Evolutionary conservation across 2,329 filamentous ascomycete genomes (phyloP), one percentile per base, ranked within the genome.

Genomic region (Thielaviopsis euricoi): DNA sequence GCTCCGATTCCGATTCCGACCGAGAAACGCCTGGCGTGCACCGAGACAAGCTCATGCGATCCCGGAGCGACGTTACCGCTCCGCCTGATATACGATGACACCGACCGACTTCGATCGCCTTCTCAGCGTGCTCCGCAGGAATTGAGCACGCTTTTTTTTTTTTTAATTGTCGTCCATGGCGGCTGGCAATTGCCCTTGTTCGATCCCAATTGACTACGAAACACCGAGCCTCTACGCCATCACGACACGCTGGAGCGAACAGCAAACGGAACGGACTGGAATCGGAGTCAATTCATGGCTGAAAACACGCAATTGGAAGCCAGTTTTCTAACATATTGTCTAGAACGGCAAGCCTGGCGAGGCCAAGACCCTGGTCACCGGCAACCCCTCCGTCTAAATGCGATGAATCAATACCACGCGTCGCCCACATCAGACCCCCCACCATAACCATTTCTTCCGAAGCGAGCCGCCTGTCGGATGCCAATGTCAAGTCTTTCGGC

Each of bases 271-370:
- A 6, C 43, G 43, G 43, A 48, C 10, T 21, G 43, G 43, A 48
- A 21, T 48, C 19, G n/a, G 43, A 21, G n/a, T 21, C 43, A 48
- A 19, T 19, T 48, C 17, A n/a, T n/a, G 7, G 43, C 43, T n/a
- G n/a, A 9, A 48, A 19, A 6, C n/a, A 48, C 21, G 37, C 17
- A 43, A 48, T 21, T 10, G 15, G 7, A 48, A 48, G 3, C n/a
- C 43, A 48, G 6, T 10, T 6, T 53, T 61, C 58, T 64, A 63
- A 60, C 65, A 64, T 61, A 64, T 59, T 60, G 49, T 49, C 61
- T 71, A 95, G 89, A 86, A 87, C 74, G 89, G 89, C 77, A 94
- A 93, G 80, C 87, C 91, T 76, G 84, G 87, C 71, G 89, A 95
- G 43, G 67, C 76, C 69, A 86, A 85, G 79, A 80, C 75, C 68